These are phyloP conservation scores for Sarocladium strictum DNA, from an alignment of 2,329 filamentous ascomycete species.

Conservation along the genomic window DNA sequence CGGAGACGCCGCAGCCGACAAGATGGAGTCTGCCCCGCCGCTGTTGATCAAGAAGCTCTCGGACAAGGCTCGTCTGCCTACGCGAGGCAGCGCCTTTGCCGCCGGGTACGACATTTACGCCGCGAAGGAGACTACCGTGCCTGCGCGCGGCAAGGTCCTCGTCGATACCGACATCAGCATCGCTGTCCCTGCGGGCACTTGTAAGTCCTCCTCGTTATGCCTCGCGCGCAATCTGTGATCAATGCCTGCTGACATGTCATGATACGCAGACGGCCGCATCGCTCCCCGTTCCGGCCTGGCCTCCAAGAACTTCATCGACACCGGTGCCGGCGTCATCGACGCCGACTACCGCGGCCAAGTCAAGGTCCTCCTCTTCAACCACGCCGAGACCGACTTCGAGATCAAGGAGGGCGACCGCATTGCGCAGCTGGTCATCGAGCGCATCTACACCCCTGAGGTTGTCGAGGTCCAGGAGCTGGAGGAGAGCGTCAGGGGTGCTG, in stretches of 20 bases:
- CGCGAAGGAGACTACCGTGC: constrained; percentile 67
- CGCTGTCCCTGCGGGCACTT: constrained; percentile 84
- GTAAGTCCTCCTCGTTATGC: too few species aligned
- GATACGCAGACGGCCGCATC: constrained; percentile 68
- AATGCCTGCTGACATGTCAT: background rate
- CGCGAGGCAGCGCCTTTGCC: constrained; percentile 80
- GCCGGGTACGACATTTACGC: constrained; percentile 94
- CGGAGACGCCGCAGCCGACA: constrained; percentile 18
- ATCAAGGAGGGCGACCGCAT: constrained; percentile 84
- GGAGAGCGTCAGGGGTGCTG: constrained; percentile 83
- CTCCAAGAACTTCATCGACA: constrained; percentile 92
- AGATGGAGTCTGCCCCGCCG: constrained; percentile 42
- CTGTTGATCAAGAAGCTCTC: constrained; percentile 87
- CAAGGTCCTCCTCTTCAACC: constrained; percentile 93
- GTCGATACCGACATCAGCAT: constrained; percentile 91
- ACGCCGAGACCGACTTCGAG: constrained; percentile 73
- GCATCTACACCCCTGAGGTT: constrained; percentile 89
- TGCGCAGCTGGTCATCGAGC: constrained; percentile 89
- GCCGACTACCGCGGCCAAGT: constrained; percentile 93
- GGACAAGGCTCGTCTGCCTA: constrained; percentile 72
- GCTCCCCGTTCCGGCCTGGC: constrained; percentile 89
- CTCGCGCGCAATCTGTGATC: background rate
- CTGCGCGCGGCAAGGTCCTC: constrained; percentile 74
- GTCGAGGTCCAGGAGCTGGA: constrained; percentile 83
- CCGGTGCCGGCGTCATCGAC: constrained; percentile 93